Conservation (phyloP, 2,329 filamentous ascomycete species). For the Scedosporium apiospermum region DNA sequence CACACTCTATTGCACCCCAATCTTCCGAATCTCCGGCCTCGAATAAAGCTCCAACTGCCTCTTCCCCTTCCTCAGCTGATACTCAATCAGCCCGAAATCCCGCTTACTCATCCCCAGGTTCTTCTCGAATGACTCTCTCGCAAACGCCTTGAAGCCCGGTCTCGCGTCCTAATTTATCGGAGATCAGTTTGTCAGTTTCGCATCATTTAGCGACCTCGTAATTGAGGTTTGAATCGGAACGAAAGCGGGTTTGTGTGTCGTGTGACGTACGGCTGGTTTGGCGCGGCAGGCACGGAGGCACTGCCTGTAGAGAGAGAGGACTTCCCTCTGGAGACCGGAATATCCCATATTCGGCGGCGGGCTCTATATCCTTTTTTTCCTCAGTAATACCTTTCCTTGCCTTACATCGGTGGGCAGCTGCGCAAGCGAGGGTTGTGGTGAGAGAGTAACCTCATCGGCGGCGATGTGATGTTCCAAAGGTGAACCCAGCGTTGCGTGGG, state of each 20-base stretch:
- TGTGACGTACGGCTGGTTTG: slow-evolving; percentile 58
- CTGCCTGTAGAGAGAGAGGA: slow-evolving; percentile 74
- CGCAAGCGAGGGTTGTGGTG: background rate
- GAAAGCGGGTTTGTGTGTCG: background rate
- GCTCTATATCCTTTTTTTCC: too few relatives aligned
- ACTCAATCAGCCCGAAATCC: slow-evolving; percentile 80
- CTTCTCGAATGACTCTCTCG: slow-evolving; percentile 67
- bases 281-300: slow-evolving; percentile 73
- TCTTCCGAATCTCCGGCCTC: background rate
- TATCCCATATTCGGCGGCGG: slow-evolving; percentile 30
- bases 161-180: slow-evolving; percentile 36
- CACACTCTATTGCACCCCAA: background rate
- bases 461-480: background rate
- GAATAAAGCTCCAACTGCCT: slow-evolving; percentile 76
- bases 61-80: slow-evolving; percentile 69
- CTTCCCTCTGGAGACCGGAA: slow-evolving; percentile 85
- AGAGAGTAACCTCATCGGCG: background rate
- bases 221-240: background rate
- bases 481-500: background rate
- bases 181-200: background rate
- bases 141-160: slow-evolving; percentile 53
- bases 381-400: background rate
- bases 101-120: slow-evolving; percentile 63
- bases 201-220: background rate
- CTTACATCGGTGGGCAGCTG: background rate